These are phyloP conservation scores for Stereum hirsutum DNA, from an alignment of 1,284 basidiomycete genomes.

Conservation along the genomic window DNA sequence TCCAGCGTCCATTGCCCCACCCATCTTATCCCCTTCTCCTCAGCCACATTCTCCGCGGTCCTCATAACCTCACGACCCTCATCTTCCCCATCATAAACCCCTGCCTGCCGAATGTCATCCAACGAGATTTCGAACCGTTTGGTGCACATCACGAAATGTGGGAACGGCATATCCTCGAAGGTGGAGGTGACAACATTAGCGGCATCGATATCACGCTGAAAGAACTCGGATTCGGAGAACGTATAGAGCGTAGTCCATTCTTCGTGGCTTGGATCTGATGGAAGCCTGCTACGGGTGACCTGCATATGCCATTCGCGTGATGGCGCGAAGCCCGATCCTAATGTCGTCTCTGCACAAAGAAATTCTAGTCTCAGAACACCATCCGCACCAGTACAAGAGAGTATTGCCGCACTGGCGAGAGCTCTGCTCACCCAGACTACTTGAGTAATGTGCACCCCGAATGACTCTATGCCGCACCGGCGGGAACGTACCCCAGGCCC, in stretches of 20 bases:
- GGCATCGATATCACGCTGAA: constrained; percentile 18
- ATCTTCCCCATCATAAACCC: neutral
- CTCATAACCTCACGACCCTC: neutral
- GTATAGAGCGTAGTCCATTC: constrained; percentile 23
- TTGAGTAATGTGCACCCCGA: constrained; percentile 11
- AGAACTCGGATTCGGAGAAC: constrained; percentile 27
- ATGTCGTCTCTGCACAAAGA: constrained; percentile 5
- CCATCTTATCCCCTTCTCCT: no score
- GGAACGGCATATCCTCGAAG: constrained; percentile 13
- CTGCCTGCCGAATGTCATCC: neutral
- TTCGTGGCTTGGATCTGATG: constrained; percentile 3
- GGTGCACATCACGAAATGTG: constrained; percentile 21
- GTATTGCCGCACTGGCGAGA: no score
- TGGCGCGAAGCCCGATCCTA: constrained; percentile 10
- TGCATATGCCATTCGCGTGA: constrained; percentile 21
- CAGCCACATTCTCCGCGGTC: constrained; percentile 14
- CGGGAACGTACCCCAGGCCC: constrained; percentile 5
- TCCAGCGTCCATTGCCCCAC: constrained; percentile 21
- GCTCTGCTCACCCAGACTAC: constrained; percentile 19
- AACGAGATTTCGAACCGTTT: neutral
- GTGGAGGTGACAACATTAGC: constrained; percentile 22
- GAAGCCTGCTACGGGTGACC: constrained; percentile 14
- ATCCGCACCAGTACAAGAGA: no score
- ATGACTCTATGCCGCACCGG: constrained; percentile 4
- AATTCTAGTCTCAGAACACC: no score